Base-by-base conservation (phyloP, 495 filamentous ascomycete species). In the Ascobolus immersus region DNA sequence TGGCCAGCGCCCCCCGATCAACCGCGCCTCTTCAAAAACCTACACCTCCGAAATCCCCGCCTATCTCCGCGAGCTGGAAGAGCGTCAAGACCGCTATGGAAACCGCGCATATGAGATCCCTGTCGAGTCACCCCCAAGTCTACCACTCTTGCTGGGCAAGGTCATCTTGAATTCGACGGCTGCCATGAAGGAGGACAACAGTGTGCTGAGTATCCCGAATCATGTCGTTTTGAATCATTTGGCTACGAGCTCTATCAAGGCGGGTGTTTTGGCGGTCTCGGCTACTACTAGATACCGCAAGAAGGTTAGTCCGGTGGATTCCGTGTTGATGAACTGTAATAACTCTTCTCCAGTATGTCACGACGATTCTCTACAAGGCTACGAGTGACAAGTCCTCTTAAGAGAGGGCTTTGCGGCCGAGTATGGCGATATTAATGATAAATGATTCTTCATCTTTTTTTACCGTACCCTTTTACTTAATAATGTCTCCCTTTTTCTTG, bases 211-310 rank as follows among this genome's bases (percentile, higher is more conserved):
- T 33, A 81, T 92, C 59, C 86, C 86, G 10, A 96, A 94, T 44
- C 86, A 96, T 42, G 92, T 86, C 2, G 79, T 96, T 17, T 55
- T 96, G 42, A 96, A 96, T 42, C 86, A 96, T 51, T 58, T 96
- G 29, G 84, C 84, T n/a, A 96, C 86, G 3, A 92, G 81, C 58
- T 92, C 81, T 53, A 96, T 96, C 53, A 93, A 91, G 55, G 77
- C 90, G 38, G 75, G 77, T 35, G 76, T 94, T 18, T 62, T 96
- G 38, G 86, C 89, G n/a, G 86, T 90, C 3, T 92, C 80, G 48
- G 86, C 79, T 12, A 96, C 86, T 11, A 96, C 89, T 13, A 65
- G 86, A 55, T 94, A 94, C 53, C 84, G 79, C 59, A 72, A 71
- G 51, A 96, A 96, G 72, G 86, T 90, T 20, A 34, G 35, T 29